Evolutionary conservation across 352 stramenopile species (phyloP).

Genomic region (Globisporangium nodosum): DNA sequence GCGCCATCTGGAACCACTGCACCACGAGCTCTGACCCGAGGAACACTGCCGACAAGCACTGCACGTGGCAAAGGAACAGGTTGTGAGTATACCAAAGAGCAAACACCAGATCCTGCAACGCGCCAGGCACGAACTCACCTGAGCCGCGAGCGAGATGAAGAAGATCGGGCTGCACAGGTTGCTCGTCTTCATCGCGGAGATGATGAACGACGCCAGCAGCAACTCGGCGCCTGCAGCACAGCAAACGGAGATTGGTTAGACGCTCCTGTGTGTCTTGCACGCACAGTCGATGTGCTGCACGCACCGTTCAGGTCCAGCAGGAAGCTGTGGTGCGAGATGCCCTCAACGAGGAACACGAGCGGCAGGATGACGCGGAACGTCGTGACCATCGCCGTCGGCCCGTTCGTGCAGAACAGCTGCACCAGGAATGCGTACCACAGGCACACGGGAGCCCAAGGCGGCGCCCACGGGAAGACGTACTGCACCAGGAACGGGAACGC

Average conservation of each 20-base stretch:
- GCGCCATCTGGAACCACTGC: conserved; percentile 76
- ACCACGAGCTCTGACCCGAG: conserved; percentile 76
- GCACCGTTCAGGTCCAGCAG: conserved; percentile 85
- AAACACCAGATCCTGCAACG: background rate
- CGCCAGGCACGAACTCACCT: conserved; percentile 24
- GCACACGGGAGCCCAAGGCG: conserved; percentile 83
- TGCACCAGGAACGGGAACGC: conserved; percentile 83
- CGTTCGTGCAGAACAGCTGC: conserved; percentile 83
- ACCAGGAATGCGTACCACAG: conserved; percentile 89
- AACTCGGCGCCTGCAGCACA: conserved; percentile 57
- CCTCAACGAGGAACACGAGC: conserved; percentile 82
- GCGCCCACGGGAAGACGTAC: conserved; percentile 85
- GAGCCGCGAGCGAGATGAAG: conserved; percentile 74
- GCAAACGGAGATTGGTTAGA: background rate
- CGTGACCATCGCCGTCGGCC: conserved; percentile 78
- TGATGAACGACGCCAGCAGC: conserved; percentile 79
- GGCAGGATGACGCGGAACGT: conserved; percentile 81
- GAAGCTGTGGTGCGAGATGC: conserved; percentile 87
- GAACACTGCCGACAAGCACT: conserved; percentile 81
- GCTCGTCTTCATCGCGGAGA: conserved; percentile 82
- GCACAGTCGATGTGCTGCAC: background rate
- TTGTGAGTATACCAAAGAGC: background rate
- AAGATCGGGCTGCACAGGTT: conserved; percentile 82
- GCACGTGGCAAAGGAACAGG: background rate
- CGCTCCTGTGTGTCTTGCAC: no score